Evolutionary conservation across 345 rosid genomes (phyloP).

Genomic region (Mercurialis annua): DNA sequence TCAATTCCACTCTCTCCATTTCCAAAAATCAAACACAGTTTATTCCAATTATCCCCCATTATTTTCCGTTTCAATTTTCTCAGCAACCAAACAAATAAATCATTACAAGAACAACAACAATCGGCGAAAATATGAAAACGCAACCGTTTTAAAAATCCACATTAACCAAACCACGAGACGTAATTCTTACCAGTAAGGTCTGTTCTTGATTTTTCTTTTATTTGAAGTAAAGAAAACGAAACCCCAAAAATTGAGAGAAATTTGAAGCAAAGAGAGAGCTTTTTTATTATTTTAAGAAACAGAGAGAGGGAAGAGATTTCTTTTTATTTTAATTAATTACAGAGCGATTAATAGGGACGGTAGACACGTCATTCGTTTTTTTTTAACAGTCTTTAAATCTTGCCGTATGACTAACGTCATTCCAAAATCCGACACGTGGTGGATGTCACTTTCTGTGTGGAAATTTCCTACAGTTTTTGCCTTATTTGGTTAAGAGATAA

Average conservation of each 20-base stretch:
- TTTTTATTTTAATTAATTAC: background rate
- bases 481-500: no score
- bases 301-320: slow-evolving; percentile 16
- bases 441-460: slow-evolving; percentile 13
- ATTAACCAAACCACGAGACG: no score
- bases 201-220: slow-evolving; percentile 25
- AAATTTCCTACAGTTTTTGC: slow-evolving; percentile 20
- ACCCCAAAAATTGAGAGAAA: slow-evolving; percentile 20
- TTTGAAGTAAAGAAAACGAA: slow-evolving; percentile 48
- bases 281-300: background rate
- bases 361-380: slow-evolving; percentile 20
- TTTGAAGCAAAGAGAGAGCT: background rate
- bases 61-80: slow-evolving; percentile 19
- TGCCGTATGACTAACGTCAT: slow-evolving; percentile 59
- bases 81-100: slow-evolving; percentile 30
- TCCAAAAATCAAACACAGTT: background rate
- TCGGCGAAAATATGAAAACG: background rate
- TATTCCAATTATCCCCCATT: slow-evolving; percentile 20
- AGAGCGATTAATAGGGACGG: slow-evolving; percentile 23
- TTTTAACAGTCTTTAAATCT: slow-evolving; percentile 17
- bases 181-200: slow-evolving; percentile 39
- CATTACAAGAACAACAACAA: background rate
- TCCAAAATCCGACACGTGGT: slow-evolving; percentile 31
- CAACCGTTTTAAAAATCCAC: no score
- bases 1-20: background rate